Percentiles rank a stretch among this genome's conserved stretches.
phyloP scores from a whole-genome alignment of 2,329 filamentous ascomycete species.

The Sporothrix humicola region DNA sequence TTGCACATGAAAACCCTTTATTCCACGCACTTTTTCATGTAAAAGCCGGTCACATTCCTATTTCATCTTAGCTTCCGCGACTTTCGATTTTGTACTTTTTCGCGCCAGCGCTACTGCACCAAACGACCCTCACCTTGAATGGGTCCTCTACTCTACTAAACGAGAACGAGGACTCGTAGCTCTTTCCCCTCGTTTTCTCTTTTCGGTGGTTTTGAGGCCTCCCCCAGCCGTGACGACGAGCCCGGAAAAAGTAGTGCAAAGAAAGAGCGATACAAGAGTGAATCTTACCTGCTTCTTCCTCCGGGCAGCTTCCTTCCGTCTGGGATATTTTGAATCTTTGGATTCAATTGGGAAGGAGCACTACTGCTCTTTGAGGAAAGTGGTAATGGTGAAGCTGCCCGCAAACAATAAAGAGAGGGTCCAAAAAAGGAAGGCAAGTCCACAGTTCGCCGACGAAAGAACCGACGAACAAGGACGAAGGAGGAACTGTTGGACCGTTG shows the following conservation, averaged over 20 bases:
- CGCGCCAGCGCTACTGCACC: background rate
- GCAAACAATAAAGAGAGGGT: background rate
- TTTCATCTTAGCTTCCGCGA: background rate
- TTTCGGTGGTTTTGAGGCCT: too few species aligned
- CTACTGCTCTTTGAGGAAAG: background rate
- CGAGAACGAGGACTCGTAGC: too few species aligned
- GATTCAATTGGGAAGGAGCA: slow-evolving; percentile 3
- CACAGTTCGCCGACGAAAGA: background rate
- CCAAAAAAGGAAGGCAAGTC: background rate
- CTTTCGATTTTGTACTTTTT: too few species aligned
- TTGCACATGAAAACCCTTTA: background rate
- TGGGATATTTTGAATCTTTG: background rate
- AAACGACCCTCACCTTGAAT: background rate
- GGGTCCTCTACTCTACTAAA: background rate
- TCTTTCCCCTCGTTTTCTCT: too few species aligned
- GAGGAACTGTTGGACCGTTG: background rate
- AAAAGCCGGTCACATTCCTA: slow-evolving; percentile 22
- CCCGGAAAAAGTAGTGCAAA: too few species aligned
- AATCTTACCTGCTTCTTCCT: background rate
- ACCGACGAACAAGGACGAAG: background rate
- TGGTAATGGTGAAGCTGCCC: background rate
- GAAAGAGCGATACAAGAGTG: too few species aligned
- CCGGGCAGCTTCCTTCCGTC: background rate
- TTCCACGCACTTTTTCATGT: background rate
- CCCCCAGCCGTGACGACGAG: too few species aligned